Conservation (phyloP, 768 basidiomycete species). For the Tricholomella constricta region DNA sequence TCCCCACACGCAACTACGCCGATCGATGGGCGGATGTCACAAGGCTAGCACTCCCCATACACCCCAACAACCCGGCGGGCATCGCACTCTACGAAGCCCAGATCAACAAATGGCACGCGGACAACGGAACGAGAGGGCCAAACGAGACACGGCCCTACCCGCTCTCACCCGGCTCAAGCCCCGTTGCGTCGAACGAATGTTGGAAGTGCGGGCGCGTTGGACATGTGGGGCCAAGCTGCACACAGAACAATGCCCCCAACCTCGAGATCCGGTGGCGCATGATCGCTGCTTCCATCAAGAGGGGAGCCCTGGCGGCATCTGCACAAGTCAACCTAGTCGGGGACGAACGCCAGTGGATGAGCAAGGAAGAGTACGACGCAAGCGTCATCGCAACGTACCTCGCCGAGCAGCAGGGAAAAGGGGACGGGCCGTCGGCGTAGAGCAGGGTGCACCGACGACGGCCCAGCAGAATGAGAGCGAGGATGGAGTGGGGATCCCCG, state of each 20-base stretch:
- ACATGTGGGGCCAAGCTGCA: slow-evolving; percentile 14
- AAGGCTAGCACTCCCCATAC: background rate
- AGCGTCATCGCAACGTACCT: background rate
- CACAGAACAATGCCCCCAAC: background rate
- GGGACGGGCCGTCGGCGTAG: slow-evolving; percentile 3
- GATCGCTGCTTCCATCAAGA: background rate
- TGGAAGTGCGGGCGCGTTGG: slow-evolving; percentile 2
- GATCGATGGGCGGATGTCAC: slow-evolving; percentile 1
- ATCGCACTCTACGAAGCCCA: background rate
- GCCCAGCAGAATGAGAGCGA: background rate
- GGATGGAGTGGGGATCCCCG: background rate
- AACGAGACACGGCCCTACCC: slow-evolving; percentile 21
- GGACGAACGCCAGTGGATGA: background rate
- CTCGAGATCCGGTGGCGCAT: slow-evolving; percentile 19
- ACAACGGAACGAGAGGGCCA: background rate
- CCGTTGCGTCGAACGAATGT: slow-evolving; percentile 21
- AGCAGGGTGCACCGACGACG: background rate
- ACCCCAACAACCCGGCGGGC: background rate
- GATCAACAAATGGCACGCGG: background rate
- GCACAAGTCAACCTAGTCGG: slow-evolving; percentile 1
- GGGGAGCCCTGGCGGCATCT: background rate
- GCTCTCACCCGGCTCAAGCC: slow-evolving; percentile 21
- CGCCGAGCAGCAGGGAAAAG: no score
- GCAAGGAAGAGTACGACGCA: background rate
- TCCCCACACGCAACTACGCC: background rate